Evolutionary conservation across 768 basidiomycete genomes (phyloP).

Genomic region (Naematelia encephala): DNA sequence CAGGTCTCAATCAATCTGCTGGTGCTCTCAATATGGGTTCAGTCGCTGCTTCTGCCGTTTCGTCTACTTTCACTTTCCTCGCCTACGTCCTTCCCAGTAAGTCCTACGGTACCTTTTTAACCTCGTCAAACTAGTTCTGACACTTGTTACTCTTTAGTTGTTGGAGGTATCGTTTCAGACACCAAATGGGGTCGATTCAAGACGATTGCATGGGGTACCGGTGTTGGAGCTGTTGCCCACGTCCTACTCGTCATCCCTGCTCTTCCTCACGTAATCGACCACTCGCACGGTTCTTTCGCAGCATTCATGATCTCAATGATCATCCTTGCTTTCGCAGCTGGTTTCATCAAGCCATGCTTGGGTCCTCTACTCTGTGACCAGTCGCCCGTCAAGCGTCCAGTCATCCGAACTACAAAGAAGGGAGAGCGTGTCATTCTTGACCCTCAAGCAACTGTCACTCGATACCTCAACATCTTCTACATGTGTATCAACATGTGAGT

Average conservation of each 20-base stretch:
- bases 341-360: conserved; percentile 50
- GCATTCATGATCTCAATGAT: conserved; percentile 41
- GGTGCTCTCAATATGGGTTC: conserved; percentile 46
- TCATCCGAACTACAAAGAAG: conserved; percentile 25
- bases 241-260: conserved; percentile 46
- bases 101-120: neutral
- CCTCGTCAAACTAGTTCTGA: neutral
- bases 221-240: conserved; percentile 43
- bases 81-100: conserved; percentile 29
- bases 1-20: conserved; percentile 30
- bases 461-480: conserved; percentile 39
- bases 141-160: conserved; percentile 11
- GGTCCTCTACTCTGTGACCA: conserved; percentile 49
- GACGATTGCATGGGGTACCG: conserved; percentile 40
- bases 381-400: conserved; percentile 37
- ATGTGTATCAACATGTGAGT: neutral
- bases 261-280: conserved; percentile 38
- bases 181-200: conserved; percentile 48
- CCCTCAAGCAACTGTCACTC: conserved; percentile 39
- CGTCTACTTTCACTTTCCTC: conserved; percentile 42
- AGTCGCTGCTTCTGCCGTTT: conserved; percentile 33
- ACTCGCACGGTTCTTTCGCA: conserved; percentile 28
- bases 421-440: conserved; percentile 48
- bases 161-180: conserved; percentile 49
- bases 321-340: conserved; percentile 45